phyloP scores from a whole-genome alignment of 352 stramenopile species.

The Phytophthora constricta region DNA sequence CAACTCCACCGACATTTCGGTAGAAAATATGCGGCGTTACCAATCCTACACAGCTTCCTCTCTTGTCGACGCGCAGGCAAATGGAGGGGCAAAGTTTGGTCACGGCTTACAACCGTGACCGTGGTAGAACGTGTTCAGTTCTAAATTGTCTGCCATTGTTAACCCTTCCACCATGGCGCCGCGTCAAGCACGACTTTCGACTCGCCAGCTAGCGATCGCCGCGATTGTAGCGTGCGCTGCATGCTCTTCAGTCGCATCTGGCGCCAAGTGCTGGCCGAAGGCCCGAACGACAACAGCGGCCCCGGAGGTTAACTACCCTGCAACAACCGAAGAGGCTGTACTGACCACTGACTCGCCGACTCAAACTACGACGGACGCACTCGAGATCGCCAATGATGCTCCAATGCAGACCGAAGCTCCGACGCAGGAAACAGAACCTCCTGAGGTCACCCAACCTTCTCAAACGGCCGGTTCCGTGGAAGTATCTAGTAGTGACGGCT shows the following conservation, averaged over 20 bases:
- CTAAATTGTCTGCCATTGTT: constrained; percentile 5
- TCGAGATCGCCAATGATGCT: no score
- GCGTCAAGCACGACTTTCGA: constrained; percentile 15
- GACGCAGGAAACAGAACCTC: constrained; percentile 10
- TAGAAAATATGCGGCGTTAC: background rate
- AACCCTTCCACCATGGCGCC: constrained; percentile 19
- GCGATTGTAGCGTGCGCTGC: constrained; percentile 9
- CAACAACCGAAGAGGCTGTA: constrained; percentile 3
- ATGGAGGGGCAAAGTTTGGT: background rate
- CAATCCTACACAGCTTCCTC: background rate
- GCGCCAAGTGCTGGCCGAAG: constrained; percentile 25
- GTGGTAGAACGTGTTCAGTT: background rate
- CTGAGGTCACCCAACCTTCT: constrained; percentile 14
- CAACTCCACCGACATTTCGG: background rate
- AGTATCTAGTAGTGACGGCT: constrained; percentile 12
- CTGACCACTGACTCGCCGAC: constrained; percentile 20
- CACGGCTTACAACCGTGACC: background rate
- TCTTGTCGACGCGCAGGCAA: no score
- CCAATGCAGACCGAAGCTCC: constrained; percentile 7
- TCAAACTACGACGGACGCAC: constrained; percentile 21
- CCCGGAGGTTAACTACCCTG: constrained; percentile 14
- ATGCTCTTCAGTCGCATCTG: constrained; percentile 14
- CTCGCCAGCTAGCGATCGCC: constrained; percentile 15
- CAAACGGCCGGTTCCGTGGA: constrained; percentile 11
- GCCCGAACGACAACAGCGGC: background rate